Evolutionary conservation across 2,329 filamentous ascomycete species (phyloP), one percentile per base, ranked within the genome.

Genomic region (Domatiomyces globalis): DNA sequence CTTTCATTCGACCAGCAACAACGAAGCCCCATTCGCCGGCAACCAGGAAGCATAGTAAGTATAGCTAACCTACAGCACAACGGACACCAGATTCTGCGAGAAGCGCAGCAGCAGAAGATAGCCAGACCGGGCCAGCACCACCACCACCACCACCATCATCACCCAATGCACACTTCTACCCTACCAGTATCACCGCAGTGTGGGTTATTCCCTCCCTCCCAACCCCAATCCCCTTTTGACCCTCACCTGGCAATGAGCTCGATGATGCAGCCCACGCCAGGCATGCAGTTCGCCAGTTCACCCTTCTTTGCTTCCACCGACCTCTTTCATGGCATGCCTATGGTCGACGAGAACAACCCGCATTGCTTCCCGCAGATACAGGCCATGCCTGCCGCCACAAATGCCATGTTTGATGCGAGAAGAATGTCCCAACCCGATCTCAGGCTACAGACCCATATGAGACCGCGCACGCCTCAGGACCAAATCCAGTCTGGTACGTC

Each of bases 51-150:
- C 51, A 54, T 56, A 50, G 60, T 62, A 72, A 71, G 77, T 56
- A 75, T 73, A 71, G 79, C 71, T 67, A 74, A 71, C 74, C 73
- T 73, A 73, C 55, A 61, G 63, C 73, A 71, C 69, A 68, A 77
- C 72, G 72, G 73, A 78, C 85, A 89, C 79, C 84, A 87, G 78
- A 77, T 80, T 73, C 78, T 87, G 82, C 84, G 83, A 83, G 85
- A 86, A 85, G 78, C 84, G 81, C 87, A 90, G 80, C 81, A 86
- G 82, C 85, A 88, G 75, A 80, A 80, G 78, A 78, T 81, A 78
- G 79, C 79, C 79, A 81, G 85, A 80, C 84, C 84, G 80, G 83
- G 84, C 78, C 75, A 69, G 63, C 67, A 71, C 55, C 65, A 64
- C 47, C 63, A 68, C 51, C 65, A 67, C 56, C 63, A 46, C 9